Evolutionary conservation across 208 protist species (phyloP), one percentile per base, ranked within the genome.

Genomic region (Porcisia hertigi): DNA sequence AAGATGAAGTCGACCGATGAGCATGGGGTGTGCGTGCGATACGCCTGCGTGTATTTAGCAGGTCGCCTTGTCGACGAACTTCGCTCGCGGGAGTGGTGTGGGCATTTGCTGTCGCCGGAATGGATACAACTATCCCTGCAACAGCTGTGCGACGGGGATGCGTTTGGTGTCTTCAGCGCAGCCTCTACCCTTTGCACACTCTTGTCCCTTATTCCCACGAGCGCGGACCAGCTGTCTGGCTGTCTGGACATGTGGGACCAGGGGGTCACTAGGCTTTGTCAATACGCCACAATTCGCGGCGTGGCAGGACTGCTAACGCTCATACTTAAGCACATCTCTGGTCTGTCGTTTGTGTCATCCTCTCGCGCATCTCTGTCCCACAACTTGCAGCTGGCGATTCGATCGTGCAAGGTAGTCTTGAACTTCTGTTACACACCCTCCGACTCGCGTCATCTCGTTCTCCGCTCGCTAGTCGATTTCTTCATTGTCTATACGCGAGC

Each of bases 101-200:
- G 49, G 20, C n/a, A 59, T 23, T 70, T 82, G 60, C 66, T 82
- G 39, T 53, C 66, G 9, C 9, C 20, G 7, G 67, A 65, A 14
- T 82, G 78, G 78, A 43, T 45, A 8, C 57, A 57, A 5, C 52
- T 82, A 0, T 23, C 59, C 41, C 4, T 82, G 39, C 18, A 71
- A 59, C 67, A 65, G 52, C 73, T 82, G 9, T 64, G 58, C 3
- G 12, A 53, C 11, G 78, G 66, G 2, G 72, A 77, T 54, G 73
- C 78, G 3, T 74, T 82, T 12, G 67, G 72, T 45, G 67, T 77
- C 9, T 74, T 75, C 67, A 74, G 78, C 34, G 71, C 72, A 47
- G 58, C 78, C 39, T 82, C 65, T 23, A 70, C 72, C n/a, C 72
- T 82, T 7, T 82, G 78, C 59, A 82, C 72, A 41, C 25, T 77